A percentile compares a stretch with the other conserved stretches of the same genome.
phyloP scores from a whole-genome alignment of 75 land plant species.

The Pinus tabuliformis region DNA sequence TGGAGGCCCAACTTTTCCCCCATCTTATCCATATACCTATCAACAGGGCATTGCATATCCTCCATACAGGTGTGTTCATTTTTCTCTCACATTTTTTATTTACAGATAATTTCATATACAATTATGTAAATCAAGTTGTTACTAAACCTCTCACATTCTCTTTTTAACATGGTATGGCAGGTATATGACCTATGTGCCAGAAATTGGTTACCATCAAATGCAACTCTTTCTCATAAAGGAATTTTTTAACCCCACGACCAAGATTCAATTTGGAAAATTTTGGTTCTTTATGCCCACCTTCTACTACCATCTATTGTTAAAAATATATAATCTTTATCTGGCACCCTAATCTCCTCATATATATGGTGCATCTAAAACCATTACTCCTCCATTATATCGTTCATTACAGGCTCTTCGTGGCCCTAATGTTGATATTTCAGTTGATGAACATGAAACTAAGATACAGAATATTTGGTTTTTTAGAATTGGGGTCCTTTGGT shows the following conservation, averaged over 20 bases:
- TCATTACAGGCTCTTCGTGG: no score
- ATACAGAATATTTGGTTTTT: no score
- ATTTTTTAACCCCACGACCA: neutral
- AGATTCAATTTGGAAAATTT: neutral
- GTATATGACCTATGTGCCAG: neutral
- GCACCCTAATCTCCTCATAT: no score
- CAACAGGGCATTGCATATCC: neutral
- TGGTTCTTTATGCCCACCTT: neutral
- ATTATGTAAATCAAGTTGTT: neutral
- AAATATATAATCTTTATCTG: neutral
- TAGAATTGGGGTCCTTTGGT: no score
- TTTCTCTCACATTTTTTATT: neutral
- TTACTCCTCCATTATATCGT: no score
- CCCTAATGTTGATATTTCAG: no score
- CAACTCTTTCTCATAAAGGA: neutral
- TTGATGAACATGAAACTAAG: no score
- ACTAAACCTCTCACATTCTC: neutral
- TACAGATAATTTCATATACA: neutral
- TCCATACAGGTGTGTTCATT: slow-evolving; percentile 1
- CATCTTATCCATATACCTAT: neutral
- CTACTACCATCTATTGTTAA: neutral
- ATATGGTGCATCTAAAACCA: no score
- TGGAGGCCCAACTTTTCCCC: neutral
- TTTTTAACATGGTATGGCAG: slow-evolving; percentile 3
- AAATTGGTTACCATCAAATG: slow-evolving; percentile 4